Evolutionary conservation across 371 early-diverging fungal genomes (phyloP), one percentile per base, ranked within the genome.

Genomic region (Blakeslea trispora): DNA sequence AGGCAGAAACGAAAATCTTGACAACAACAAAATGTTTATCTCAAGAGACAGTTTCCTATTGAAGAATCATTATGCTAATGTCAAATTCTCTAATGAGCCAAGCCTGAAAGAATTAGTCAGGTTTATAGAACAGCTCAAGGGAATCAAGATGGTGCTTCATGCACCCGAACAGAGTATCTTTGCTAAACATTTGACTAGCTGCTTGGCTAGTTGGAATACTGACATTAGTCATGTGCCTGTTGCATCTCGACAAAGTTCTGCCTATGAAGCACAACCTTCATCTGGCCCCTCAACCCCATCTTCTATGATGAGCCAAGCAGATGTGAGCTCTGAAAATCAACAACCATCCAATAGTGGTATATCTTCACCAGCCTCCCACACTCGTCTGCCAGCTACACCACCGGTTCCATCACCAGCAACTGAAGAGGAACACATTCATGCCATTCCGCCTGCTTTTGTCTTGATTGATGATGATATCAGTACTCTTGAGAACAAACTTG

Each of bases 191-290:
- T 67, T 87, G 15, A 79, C 80, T 0, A 75, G 79, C 24, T 84
- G 81, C 43, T 60, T 87, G 35, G 81, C 78, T 10, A 71, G 74
- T 8, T 85, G 84, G 83, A 79, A 83, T 54, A 72, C 78, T 18
- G 78, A 75, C 53, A 77, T 85, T 24, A 72, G 77, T 9, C 80
- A 82, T 63, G 73, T 74, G 5, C 71, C 83, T 0, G 77, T 82
- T 0, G 31, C 57, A 9, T 28, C 32, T 3, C 17, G 21, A 22
- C 45, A 49, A 18, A n/a, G 24, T 5, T 19, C 39, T 14, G 31
- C 35, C 3, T 14, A 8, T 22, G 24, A 15, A 0, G 5, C 19
- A 31, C 18, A 6, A 17, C 3, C n/a, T 21, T 32, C 49, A 51
- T n/a, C 32, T 13, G 0, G 17, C 22, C 13, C 39, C 23, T 50